Conservation (phyloP, 768 basidiomycete species). For the Guyanaporus albipodus region DNA sequence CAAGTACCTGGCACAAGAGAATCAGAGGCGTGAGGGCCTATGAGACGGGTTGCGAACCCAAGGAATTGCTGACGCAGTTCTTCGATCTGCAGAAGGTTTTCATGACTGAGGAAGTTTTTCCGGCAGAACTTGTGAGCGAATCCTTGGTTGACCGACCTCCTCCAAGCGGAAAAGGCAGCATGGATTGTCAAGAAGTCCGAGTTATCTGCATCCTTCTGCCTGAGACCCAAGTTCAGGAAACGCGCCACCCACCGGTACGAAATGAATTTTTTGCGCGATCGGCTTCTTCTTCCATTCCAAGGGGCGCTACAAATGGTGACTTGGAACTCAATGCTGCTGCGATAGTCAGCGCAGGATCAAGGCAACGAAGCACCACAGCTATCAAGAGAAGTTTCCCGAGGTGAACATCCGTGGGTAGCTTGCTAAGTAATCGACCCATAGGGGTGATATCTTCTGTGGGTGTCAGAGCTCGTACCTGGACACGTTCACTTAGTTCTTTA, state of each 20-base stretch:
- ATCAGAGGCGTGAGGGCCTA: constrained; percentile 1
- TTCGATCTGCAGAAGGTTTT: constrained; percentile 95
- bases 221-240: neutral
- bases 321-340: constrained; percentile 91
- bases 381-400: constrained; percentile 89
- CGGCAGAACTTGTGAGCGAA: constrained; percentile 75
- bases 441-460: constrained; percentile 87
- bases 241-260: constrained; percentile 52
- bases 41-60: constrained; percentile 40
- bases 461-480: constrained; percentile 81
- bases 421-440: constrained; percentile 86
- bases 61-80: constrained; percentile 90
- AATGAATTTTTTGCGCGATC: constrained; percentile 80
- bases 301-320: constrained; percentile 86
- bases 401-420: constrained; percentile 93
- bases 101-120: constrained; percentile 77
- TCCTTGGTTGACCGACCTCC: constrained; percentile 59
- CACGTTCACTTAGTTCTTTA: constrained; percentile 1
- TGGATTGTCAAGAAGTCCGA: constrained; percentile 94
- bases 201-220: constrained; percentile 53
- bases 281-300: constrained; percentile 84
- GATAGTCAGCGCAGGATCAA: constrained; percentile 96
- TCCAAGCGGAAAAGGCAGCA: constrained; percentile 86
- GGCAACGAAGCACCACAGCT: constrained; percentile 79
- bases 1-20: constrained; percentile 54